Percentiles rank a stretch among this genome's conserved stretches.
phyloP scores from a whole-genome alignment of 176 grass and related monocot genomes.

The Phoenix dactylifera region DNA sequence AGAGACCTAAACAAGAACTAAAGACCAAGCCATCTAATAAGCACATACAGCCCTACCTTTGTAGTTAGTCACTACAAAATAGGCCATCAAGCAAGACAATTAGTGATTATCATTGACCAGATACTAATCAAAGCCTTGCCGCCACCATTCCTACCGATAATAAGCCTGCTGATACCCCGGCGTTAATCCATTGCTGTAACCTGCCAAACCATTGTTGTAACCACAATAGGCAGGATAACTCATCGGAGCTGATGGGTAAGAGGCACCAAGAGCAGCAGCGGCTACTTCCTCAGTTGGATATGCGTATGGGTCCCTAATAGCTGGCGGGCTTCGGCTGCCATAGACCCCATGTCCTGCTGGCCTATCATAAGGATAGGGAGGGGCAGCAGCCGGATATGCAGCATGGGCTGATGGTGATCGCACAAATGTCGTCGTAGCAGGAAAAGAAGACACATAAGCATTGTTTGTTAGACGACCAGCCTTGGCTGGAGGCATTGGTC shows the following conservation, averaged over 20 bases:
- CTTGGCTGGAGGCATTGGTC: slow-evolving; percentile 91
- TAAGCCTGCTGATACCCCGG: slow-evolving; percentile 70
- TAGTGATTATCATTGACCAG: slow-evolving; percentile 59
- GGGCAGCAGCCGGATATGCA: slow-evolving; percentile 24
- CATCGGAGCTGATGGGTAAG: slow-evolving; percentile 60
- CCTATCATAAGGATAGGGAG: slow-evolving; percentile 54
- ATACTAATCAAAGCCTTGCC: neutral
- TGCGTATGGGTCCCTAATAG: slow-evolving; percentile 57
- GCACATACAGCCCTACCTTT: slow-evolving; percentile 43
- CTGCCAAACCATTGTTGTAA: slow-evolving; percentile 43
- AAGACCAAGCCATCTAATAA: slow-evolving; percentile 38
- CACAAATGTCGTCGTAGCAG: slow-evolving; percentile 33
- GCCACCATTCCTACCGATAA: slow-evolving; percentile 55
- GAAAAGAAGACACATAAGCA: slow-evolving; percentile 42
- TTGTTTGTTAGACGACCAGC: slow-evolving; percentile 74
- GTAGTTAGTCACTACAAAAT: slow-evolving; percentile 86
- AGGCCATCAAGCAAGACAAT: slow-evolving; percentile 43
- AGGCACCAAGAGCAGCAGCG: slow-evolving; percentile 33
- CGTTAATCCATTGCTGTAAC: slow-evolving; percentile 45
- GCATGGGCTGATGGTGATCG: slow-evolving; percentile 50
- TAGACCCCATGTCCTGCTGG: slow-evolving; percentile 38
- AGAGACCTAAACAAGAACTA: slow-evolving; percentile 49
- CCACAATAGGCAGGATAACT: slow-evolving; percentile 53
- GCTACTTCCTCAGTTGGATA: slow-evolving; percentile 54
- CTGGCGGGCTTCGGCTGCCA: slow-evolving; percentile 52